Conservation (phyloP, 2,329 filamentous ascomycete genomes). For the Aspergillus pseudoviridinutans region DNA sequence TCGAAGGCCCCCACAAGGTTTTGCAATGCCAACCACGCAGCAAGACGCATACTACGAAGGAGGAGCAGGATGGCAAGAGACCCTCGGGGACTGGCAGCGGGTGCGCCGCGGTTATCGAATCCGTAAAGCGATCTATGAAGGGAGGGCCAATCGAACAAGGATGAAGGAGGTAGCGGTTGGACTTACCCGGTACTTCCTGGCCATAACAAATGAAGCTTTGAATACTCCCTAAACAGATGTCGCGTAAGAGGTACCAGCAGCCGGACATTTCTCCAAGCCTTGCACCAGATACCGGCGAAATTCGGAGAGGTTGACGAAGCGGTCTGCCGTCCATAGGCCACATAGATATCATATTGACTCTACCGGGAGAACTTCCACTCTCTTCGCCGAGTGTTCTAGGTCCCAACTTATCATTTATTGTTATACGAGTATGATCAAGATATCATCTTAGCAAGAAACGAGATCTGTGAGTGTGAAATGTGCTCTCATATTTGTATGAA, state of each 20-base stretch:
- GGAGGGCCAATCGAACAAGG: slow-evolving; percentile 32
- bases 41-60: slow-evolving; percentile 38
- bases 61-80: slow-evolving; percentile 38
- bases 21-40: slow-evolving; percentile 32
- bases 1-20: slow-evolving; percentile 38
- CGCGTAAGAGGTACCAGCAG: background rate
- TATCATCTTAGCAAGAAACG: slow-evolving; percentile 1
- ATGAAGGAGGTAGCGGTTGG: slow-evolving; percentile 25
- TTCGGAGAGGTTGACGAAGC: background rate
- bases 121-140: slow-evolving; percentile 34
- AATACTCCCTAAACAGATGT: background rate
- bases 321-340: background rate
- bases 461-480: slow-evolving; percentile 15
- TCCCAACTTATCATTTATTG: slow-evolving; percentile 1
- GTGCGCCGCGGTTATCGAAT: slow-evolving; percentile 33
- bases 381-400: background rate
- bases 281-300: background rate
- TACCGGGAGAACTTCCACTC: background rate
- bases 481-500: slow-evolving; percentile 22
- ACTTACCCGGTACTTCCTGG: slow-evolving; percentile 18
- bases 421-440: slow-evolving; percentile 6
- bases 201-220: slow-evolving; percentile 9
- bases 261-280: background rate
- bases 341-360: background rate
- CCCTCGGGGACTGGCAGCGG: slow-evolving; percentile 36